Evolutionary conservation across 108 stramenopile genomes (phyloP).

Genomic region (Nannochloropsis gaditana): DNA sequence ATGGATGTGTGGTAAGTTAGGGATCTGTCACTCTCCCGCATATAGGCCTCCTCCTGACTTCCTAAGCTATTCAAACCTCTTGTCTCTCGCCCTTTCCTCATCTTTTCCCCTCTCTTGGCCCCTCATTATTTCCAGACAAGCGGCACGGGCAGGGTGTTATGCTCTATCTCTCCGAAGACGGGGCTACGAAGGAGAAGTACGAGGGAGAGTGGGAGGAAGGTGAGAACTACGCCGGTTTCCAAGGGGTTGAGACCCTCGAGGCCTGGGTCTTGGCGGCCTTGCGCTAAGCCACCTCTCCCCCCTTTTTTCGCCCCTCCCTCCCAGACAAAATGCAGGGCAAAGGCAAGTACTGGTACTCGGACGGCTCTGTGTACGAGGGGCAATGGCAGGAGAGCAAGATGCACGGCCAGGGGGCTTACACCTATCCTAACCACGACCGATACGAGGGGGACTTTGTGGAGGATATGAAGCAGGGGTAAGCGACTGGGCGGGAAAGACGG

Average conservation of each 20-base stretch:
- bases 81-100: neutral
- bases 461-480: conserved; percentile 41
- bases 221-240: neutral
- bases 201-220: conserved; percentile 17
- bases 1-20: neutral
- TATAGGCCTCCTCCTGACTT: neutral
- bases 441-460: conserved; percentile 47
- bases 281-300: neutral
- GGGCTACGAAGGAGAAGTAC: conserved; percentile 3
- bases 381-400: conserved; percentile 30
- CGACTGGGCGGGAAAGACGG: neutral
- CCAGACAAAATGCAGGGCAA: conserved; percentile 22
- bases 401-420: conserved; percentile 36
- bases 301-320: neutral
- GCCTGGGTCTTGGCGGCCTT: neutral
- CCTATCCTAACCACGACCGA: conserved; percentile 31
- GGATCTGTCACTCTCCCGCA: too few relatives aligned
- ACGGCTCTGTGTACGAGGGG: conserved; percentile 40
- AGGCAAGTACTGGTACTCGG: conserved; percentile 30
- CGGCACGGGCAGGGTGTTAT: conserved; percentile 47
- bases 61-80: neutral
- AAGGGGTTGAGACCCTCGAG: too few relatives aligned
- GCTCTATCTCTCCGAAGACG: conserved; percentile 21
- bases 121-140: conserved; percentile 31
- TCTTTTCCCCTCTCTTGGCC: neutral